phyloP scores from a whole-genome alignment of 2,329 filamentous ascomycete genomes.

The Zalaria obscura region DNA sequence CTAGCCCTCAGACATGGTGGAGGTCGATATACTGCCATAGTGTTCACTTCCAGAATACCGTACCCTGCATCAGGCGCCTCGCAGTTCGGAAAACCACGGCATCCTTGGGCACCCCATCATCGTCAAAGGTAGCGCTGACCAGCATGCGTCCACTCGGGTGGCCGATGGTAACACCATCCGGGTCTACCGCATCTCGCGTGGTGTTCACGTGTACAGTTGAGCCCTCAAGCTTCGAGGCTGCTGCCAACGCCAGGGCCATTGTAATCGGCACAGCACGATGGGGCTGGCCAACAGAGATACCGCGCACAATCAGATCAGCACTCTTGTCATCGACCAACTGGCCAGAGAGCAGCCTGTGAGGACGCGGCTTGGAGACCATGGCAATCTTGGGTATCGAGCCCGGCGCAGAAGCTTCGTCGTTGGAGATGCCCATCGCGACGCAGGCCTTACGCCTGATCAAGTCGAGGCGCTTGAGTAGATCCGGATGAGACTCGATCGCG shows the following conservation, averaged over 20 bases:
- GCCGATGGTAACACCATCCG: slow-evolving; percentile 21
- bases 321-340: slow-evolving; percentile 3
- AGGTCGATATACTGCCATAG: too few relatives aligned
- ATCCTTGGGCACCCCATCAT: slow-evolving; percentile 9
- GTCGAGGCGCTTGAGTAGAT: slow-evolving; percentile 39
- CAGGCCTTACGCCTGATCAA: slow-evolving; percentile 43
- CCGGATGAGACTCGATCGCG: slow-evolving; percentile 36
- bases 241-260: slow-evolving; percentile 22
- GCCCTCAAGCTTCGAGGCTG: slow-evolving; percentile 21
- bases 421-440: slow-evolving; percentile 45
- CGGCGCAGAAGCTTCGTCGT: slow-evolving; percentile 28
- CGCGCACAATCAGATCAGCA: slow-evolving; percentile 22
- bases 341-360: slow-evolving; percentile 26
- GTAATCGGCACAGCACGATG: slow-evolving; percentile 25
- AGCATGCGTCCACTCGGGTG: slow-evolving; percentile 24
- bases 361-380: slow-evolving; percentile 30
- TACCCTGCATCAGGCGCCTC: slow-evolving; percentile 22
- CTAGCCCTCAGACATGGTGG: too few relatives aligned
- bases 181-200: slow-evolving; percentile 12
- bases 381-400: slow-evolving; percentile 52
- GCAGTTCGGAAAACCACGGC: slow-evolving; percentile 23
- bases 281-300: slow-evolving; percentile 23
- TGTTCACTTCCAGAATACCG: slow-evolving; percentile 13
- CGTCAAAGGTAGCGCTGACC: slow-evolving; percentile 19
- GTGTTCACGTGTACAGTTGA: slow-evolving; percentile 21